Evolutionary conservation across 2,329 filamentous ascomycete genomes (phyloP).

Genomic region (Penicillium sp.): DNA sequence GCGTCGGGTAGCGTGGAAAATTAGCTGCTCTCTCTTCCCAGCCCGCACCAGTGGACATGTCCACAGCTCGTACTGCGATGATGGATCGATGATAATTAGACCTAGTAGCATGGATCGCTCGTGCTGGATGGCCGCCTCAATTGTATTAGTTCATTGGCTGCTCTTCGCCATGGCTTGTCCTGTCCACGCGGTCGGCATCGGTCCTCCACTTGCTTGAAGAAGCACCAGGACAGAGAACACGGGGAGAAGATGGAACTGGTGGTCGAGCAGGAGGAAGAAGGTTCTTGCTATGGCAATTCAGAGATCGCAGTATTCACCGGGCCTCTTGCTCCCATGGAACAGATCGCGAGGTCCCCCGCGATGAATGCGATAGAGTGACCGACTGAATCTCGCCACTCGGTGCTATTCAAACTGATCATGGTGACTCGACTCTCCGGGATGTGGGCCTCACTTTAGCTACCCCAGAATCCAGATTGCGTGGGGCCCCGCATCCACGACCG

Average conservation of each 20-base stretch:
- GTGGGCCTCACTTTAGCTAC: not conserved
- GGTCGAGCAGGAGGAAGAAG: not conserved
- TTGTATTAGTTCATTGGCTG: slow-evolving; percentile 1
- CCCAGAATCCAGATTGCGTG: not conserved
- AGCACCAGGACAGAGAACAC: not conserved
- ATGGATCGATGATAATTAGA: not conserved
- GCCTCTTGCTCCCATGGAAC: too few relatives aligned
- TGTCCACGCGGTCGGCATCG: slow-evolving; percentile 9
- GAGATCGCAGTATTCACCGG: too few relatives aligned
- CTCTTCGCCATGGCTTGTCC: slow-evolving; percentile 1
- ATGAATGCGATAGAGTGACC: too few relatives aligned
- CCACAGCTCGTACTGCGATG: not conserved
- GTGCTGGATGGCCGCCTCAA: not conserved
- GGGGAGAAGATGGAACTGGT: not conserved
- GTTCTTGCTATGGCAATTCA: not conserved
- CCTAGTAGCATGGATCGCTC: not conserved
- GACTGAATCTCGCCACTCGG: too few relatives aligned
- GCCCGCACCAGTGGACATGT: not conserved
- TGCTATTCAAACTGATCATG: too few relatives aligned
- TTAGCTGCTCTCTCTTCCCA: not conserved
- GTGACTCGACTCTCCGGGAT: not conserved
- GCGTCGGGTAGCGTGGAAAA: not conserved
- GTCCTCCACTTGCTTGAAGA: slow-evolving; percentile 5
- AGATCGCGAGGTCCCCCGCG: too few relatives aligned
- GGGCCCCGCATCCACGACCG: not conserved